Evolutionary conservation across 208 protist genomes (phyloP).

Genomic region (Balamuthia mandrillaris): DNA sequence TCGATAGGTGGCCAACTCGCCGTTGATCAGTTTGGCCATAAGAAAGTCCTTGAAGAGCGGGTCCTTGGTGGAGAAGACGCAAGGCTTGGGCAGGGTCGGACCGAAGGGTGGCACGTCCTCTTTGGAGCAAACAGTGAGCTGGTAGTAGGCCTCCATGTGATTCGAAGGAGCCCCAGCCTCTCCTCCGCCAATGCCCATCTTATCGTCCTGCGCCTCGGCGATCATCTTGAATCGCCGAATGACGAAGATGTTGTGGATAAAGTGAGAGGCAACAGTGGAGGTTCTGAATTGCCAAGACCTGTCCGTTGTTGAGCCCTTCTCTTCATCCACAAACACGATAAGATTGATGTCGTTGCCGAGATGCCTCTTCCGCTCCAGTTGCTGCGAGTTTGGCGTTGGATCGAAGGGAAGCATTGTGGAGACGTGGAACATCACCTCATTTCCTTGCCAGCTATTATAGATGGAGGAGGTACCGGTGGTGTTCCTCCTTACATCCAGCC

Average conservation of each 20-base stretch:
- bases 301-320: background rate
- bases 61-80: background rate
- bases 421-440: conserved; percentile 21
- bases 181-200: too few species aligned
- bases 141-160: background rate
- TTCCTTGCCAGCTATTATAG: background rate
- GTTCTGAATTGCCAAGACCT: background rate
- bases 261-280: background rate
- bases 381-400: background rate
- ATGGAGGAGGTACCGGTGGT: background rate
- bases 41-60: conserved; percentile 17
- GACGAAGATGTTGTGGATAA: conserved; percentile 21
- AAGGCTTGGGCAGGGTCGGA: conserved; percentile 3
- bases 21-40: conserved; percentile 23
- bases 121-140: background rate
- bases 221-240: background rate
- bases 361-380: conserved; percentile 23
- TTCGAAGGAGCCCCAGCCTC: too few species aligned
- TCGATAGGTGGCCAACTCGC: conserved; percentile 7
- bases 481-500: background rate
- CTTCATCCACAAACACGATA: conserved; percentile 9
- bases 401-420: background rate
- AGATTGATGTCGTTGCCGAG: conserved; percentile 12
- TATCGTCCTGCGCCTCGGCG: conserved; percentile 6
- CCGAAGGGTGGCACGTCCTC: conserved; percentile 20